Evolutionary conservation across 2,329 filamentous ascomycete species (phyloP).

Genomic region (Claviceps humidiphila): DNA sequence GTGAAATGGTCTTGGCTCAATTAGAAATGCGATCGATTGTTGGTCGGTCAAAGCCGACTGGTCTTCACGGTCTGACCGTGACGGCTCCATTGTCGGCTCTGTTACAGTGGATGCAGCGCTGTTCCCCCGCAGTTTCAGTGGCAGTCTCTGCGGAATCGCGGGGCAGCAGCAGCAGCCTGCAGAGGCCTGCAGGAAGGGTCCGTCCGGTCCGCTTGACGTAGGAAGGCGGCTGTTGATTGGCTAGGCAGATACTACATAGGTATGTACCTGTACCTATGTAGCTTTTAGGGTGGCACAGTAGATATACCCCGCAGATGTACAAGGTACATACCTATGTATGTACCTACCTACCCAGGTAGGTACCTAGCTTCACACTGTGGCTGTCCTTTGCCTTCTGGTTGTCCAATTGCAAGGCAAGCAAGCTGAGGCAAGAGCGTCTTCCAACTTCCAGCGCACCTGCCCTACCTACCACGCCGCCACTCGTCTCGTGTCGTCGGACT

Average conservation of each 20-base stretch:
- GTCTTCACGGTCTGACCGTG: neutral
- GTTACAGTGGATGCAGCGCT: neutral
- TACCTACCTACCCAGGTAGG: too few relatives aligned
- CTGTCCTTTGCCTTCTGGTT: too few relatives aligned
- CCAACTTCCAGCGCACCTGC: too few relatives aligned
- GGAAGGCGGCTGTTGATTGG: neutral
- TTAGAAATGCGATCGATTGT: neutral
- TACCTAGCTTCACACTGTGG: too few relatives aligned
- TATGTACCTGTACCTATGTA: neutral
- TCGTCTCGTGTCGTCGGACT: neutral
- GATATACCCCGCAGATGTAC: too few relatives aligned
- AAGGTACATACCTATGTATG: too few relatives aligned
- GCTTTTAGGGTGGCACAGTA: too few relatives aligned
- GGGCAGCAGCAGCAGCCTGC: neutral
- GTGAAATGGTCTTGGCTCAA: neutral
- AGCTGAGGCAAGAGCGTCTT: too few relatives aligned
- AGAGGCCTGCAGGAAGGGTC: neutral
- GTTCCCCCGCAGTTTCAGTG: too few relatives aligned
- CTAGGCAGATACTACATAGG: neutral
- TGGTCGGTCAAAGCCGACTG: too few relatives aligned
- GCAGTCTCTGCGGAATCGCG: neutral
- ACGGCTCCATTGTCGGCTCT: neutral
- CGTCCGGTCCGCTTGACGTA: neutral
- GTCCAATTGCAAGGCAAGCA: too few relatives aligned
- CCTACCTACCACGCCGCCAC: neutral